phyloP scores from a whole-genome alignment of 116 monocot genomes.

The Thalassia testudinum region DNA sequence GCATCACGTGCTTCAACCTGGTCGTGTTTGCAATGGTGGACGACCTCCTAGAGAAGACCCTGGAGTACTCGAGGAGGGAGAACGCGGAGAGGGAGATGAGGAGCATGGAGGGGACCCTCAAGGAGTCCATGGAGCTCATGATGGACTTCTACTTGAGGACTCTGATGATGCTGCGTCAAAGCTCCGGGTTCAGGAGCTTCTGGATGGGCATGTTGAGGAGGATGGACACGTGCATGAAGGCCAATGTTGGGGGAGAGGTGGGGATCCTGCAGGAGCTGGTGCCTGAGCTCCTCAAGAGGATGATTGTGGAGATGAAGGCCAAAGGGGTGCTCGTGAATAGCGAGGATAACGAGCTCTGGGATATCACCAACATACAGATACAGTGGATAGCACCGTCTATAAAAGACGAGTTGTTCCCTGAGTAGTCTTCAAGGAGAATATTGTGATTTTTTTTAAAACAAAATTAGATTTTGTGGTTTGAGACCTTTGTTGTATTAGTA shows the following conservation, averaged over 20 bases:
- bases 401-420: constrained; percentile 25
- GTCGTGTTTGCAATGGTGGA: constrained; percentile 87
- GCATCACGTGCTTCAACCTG: constrained; percentile 68
- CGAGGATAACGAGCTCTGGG: constrained; percentile 15
- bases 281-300: constrained; percentile 16
- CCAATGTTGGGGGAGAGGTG: constrained; percentile 13
- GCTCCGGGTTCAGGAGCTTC: constrained; percentile 57
- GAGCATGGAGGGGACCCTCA: constrained; percentile 72
- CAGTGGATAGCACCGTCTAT: constrained; percentile 20
- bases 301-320: constrained; percentile 20
- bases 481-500: too few relatives aligned
- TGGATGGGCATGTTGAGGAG: constrained; percentile 77
- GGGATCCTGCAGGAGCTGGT: constrained; percentile 13
- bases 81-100: constrained; percentile 52
- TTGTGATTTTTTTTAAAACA: too few relatives aligned
- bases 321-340: constrained; percentile 10
- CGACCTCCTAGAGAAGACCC: constrained; percentile 76
- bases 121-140: constrained; percentile 42
- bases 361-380: constrained; percentile 19
- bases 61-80: constrained; percentile 71
- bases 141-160: constrained; percentile 51
- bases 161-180: constrained; percentile 34
- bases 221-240: constrained; percentile 97
- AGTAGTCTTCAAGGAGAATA: too few relatives aligned
- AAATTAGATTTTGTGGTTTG: too few relatives aligned